A percentile compares a stretch with the other conserved stretches of the same genome.
Evolutionary conservation across 192 early-diverging fungal species (phyloP).

Genomic region (Haplosporangium gracile): DNA sequence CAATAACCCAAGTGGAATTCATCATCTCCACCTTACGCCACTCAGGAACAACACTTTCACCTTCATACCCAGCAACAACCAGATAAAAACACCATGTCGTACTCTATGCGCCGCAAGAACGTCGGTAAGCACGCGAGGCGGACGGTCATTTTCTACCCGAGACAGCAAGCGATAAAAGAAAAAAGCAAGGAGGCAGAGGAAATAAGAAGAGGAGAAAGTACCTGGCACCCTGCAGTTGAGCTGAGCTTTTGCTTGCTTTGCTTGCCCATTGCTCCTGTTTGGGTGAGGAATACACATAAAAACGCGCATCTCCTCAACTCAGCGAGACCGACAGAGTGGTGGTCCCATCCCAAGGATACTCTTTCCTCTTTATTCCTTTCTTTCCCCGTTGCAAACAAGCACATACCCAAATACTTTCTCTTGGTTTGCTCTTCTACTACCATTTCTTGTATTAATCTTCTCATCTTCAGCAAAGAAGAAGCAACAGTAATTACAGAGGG

Average conservation of each 20-base stretch:
- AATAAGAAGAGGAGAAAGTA: not conserved
- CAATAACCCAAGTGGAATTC: not conserved
- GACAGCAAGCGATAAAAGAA: not conserved
- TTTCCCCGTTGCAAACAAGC: not conserved
- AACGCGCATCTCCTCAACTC: not conserved
- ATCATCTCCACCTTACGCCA: not conserved
- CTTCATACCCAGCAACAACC: not conserved
- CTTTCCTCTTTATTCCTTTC: not conserved
- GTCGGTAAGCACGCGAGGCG: slow-evolving; percentile 27
- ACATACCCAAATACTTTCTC: not conserved
- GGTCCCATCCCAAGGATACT: not conserved
- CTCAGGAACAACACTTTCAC: not conserved
- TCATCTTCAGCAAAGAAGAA: not conserved
- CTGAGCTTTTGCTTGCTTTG: not conserved
- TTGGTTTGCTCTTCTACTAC: not conserved
- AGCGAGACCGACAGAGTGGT: slow-evolving; percentile 4
- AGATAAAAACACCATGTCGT: slow-evolving; percentile 31
- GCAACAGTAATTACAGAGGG: not conserved
- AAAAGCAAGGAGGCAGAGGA: not conserved
- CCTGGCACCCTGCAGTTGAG: slow-evolving; percentile 6
- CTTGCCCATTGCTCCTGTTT: not conserved
- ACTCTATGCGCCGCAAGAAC: slow-evolving; percentile 54
- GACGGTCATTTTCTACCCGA: not conserved
- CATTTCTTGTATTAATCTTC: not conserved
- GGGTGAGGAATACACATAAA: too few relatives aligned